Evolutionary conservation across 192 early-diverging fungal species (phyloP).

Genomic region (Podochytrium sp.): DNA sequence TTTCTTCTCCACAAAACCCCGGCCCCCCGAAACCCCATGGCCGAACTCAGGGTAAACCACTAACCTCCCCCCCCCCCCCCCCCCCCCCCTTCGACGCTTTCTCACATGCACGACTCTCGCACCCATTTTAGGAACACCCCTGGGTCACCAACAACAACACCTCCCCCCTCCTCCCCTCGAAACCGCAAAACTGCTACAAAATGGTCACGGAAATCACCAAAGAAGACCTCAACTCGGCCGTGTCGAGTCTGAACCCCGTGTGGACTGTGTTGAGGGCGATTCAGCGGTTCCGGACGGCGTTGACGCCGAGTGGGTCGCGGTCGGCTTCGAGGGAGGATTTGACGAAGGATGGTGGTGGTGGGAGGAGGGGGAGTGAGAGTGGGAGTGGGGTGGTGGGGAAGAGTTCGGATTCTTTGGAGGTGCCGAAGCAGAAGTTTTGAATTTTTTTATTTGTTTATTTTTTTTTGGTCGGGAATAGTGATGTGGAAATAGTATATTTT

Average conservation of each 20-base stretch:
- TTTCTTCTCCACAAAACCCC: slow-evolving; percentile 80
- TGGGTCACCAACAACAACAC: slow-evolving; percentile 82
- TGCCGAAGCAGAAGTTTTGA: no score
- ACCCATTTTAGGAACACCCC: slow-evolving; percentile 55
- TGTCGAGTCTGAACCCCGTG: slow-evolving; percentile 66
- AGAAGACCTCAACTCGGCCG: slow-evolving; percentile 78
- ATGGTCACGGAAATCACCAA: slow-evolving; percentile 83
- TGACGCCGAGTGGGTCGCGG: no score
- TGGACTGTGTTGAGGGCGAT: slow-evolving; percentile 66
- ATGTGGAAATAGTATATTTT: no score
- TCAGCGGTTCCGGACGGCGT: slow-evolving; percentile 33
- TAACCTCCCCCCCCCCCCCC: no score
- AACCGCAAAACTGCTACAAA: slow-evolving; percentile 75
- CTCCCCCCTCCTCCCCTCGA: slow-evolving; percentile 60
- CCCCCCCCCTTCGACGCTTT: no score
- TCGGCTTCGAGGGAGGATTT: no score
- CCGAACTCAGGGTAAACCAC: slow-evolving; percentile 67
- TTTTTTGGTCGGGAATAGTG: no score
- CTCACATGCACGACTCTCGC: not conserved
- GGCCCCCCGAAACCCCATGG: slow-evolving; percentile 74
- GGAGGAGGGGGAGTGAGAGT: no score
- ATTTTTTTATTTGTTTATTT: no score
- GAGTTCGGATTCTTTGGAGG: no score
- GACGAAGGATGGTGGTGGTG: no score
- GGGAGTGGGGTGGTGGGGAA: no score